A percentile compares a stretch with the other conserved stretches of the same genome.
Conservation (phyloP, 2,329 filamentous ascomycete genomes). For the Aspergillus vadensis region DNA sequence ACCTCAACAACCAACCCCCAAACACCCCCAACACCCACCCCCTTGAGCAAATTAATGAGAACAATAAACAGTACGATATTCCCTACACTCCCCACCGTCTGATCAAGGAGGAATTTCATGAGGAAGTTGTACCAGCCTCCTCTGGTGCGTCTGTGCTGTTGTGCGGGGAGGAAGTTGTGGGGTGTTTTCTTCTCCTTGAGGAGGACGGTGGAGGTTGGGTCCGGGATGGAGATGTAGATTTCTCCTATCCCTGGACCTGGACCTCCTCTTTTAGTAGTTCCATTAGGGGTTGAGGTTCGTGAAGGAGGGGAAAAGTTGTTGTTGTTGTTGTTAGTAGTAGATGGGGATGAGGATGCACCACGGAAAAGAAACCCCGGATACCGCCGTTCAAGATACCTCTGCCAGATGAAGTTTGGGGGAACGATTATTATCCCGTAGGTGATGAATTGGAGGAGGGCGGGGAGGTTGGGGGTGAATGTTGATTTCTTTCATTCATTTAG, state of each 20-base stretch:
- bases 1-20: conserved; percentile 38
- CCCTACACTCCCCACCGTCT: conserved; percentile 56
- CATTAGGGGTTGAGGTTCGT: not conserved
- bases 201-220: not conserved
- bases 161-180: no score
- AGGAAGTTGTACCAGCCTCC: conserved; percentile 49
- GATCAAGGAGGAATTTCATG: conserved; percentile 61
- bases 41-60: conserved; percentile 52
- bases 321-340: no score
- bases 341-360: not conserved
- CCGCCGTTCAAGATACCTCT: conserved; percentile 71
- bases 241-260: not conserved
- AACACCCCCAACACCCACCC: conserved; percentile 28
- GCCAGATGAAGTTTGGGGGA: conserved; percentile 86
- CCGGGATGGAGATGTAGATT: not conserved
- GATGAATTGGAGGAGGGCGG: conserved; percentile 74
- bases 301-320: no score
- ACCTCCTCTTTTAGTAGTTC: not conserved
- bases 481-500: not conserved
- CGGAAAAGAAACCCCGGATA: conserved; percentile 65
- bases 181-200: conserved; percentile 13
- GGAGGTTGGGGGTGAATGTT: conserved; percentile 62
- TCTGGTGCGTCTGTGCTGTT: conserved; percentile 25
- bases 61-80: conserved; percentile 61
- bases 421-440: conserved; percentile 72